Base-by-base conservation (phyloP, 768 basidiomycete genomes). In the Lentinula guzmanii region DNA sequence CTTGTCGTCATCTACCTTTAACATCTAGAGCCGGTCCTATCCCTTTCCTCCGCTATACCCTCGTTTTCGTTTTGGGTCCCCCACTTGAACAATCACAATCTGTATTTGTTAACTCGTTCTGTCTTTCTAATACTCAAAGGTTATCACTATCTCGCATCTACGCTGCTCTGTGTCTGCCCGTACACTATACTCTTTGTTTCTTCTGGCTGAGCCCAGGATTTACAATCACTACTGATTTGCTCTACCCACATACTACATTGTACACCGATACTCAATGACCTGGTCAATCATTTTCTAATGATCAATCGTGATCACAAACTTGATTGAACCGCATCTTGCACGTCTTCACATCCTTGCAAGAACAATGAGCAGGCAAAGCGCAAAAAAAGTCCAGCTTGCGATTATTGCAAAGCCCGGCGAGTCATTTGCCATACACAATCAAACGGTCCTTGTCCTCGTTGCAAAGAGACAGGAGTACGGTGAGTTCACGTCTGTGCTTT, bases 391-490 rank as follows among this genome's bases (percentile, higher is more conserved):
- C 24, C 24, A 24, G 24, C 24, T 16, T 63, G 62, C 52, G 52
- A 60, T 48, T 28, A 52, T 31, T 63, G 58, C 31, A 63, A 61
- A 45, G 52, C 59, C 1, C 50, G 51, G 28, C 58, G 58, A 7
- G 62, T 63, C 5, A 58, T 53, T 41, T 63, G 62, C 15, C 31
- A 54, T 46, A 16, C 48, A 18, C 51, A 53, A n/a, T 5, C 13
- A 54, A 34, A 63, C 9, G 62, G 62, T n/a, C 41, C 62, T 11
- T 63, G 62, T 55, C 62, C 62, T 4, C 58, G 62, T 3, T 63
- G 62, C 61, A 34, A 39, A 42, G 58, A 61, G 45, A 63, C 56
- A 51, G 35, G 51, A 4, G 45, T 63, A 16, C 7, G 21, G 62
- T 63, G 58, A 51, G 58, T 60, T 34, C 42, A 6, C 6, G 7